Conservation (phyloP, 805 yeast genomes). For the Barnettozyma vustinii region DNA sequence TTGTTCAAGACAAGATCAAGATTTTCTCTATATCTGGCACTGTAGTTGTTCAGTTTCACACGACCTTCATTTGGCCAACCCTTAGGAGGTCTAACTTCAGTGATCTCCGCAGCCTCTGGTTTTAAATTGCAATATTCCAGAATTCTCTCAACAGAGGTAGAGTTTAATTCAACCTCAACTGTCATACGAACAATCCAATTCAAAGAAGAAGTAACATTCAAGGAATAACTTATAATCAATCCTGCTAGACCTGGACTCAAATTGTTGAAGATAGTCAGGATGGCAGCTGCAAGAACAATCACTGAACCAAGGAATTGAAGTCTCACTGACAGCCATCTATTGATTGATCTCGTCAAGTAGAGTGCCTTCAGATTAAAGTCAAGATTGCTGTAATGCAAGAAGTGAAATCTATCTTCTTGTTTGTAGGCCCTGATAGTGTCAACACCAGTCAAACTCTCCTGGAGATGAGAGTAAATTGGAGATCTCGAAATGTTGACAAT, state of each 20-base stretch:
- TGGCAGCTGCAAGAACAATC: slow-evolving; percentile 46
- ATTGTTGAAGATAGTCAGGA: slow-evolving; percentile 40
- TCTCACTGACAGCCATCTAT: slow-evolving; percentile 63
- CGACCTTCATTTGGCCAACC: slow-evolving; percentile 74
- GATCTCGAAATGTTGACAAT: slow-evolving; percentile 61
- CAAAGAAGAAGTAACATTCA: slow-evolving; percentile 49
- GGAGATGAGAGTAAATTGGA: slow-evolving; percentile 78
- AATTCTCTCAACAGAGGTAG: slow-evolving; percentile 65
- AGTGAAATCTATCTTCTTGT: slow-evolving; percentile 59
- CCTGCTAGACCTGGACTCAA: slow-evolving; percentile 59
- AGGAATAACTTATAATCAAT: slow-evolving; percentile 57
- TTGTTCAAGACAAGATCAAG: slow-evolving; percentile 74
- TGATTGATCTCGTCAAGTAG: slow-evolving; percentile 54
- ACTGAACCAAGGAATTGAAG: slow-evolving; percentile 56
- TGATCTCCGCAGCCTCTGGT: slow-evolving; percentile 78
- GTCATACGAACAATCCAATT: slow-evolving; percentile 53
- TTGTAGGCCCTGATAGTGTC: slow-evolving; percentile 73
- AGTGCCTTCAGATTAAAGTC: slow-evolving; percentile 81
- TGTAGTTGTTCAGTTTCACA: slow-evolving; percentile 62
- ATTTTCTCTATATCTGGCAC: slow-evolving; percentile 80
- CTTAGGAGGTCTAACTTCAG: slow-evolving; percentile 62
- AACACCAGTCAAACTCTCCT: slow-evolving; percentile 74
- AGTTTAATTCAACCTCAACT: slow-evolving; percentile 58
- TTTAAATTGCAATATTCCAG: slow-evolving; percentile 56
- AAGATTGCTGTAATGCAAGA: slow-evolving; percentile 55